These are phyloP conservation scores for Talaromyces borbonicus DNA, from an alignment of 495 filamentous ascomycete species.

Conservation along the genomic window DNA sequence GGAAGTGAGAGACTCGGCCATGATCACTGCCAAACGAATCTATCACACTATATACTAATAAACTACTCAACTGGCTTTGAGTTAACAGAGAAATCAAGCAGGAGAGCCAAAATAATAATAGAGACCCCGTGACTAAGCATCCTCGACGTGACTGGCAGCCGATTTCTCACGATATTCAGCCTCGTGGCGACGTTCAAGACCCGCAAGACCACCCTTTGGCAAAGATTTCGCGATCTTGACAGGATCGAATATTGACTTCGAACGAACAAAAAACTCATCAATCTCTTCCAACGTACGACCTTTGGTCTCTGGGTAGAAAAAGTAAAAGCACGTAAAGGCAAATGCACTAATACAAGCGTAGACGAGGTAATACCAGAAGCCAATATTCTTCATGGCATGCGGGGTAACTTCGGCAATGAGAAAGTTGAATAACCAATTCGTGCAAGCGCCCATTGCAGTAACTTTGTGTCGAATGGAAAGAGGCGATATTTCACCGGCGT, in stretches of 20 bases:
- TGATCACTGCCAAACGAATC: too few relatives aligned
- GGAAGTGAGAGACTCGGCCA: too few relatives aligned
- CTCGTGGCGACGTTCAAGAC: too few relatives aligned
- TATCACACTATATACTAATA: too few relatives aligned
- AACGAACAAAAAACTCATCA: slow-evolving; percentile 53
- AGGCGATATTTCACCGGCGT: slow-evolving; percentile 56
- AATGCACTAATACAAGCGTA: slow-evolving; percentile 53
- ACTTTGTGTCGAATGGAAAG: slow-evolving; percentile 50
- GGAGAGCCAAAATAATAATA: too few relatives aligned
- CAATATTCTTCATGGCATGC: slow-evolving; percentile 48
- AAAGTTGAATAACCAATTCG: slow-evolving; percentile 24
- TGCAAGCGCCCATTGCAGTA: slow-evolving; percentile 47
- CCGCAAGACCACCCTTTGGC: too few relatives aligned
- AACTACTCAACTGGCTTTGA: too few relatives aligned
- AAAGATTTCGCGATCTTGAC: slow-evolving; percentile 13
- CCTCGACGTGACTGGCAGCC: too few relatives aligned
- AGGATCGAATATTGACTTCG: slow-evolving; percentile 14
- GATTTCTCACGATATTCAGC: too few relatives aligned
- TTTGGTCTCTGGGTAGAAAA: slow-evolving; percentile 56
- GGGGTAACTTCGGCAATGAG: slow-evolving; percentile 54
- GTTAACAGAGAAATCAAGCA: too few relatives aligned
- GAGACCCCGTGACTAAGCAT: too few relatives aligned
- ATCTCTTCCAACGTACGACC: slow-evolving; percentile 57
- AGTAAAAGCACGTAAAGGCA: slow-evolving; percentile 48
- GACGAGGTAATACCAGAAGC: slow-evolving; percentile 52